Evolutionary conservation across 345 rosid genomes (phyloP).

Genomic region (Eucalyptus microcorys): DNA sequence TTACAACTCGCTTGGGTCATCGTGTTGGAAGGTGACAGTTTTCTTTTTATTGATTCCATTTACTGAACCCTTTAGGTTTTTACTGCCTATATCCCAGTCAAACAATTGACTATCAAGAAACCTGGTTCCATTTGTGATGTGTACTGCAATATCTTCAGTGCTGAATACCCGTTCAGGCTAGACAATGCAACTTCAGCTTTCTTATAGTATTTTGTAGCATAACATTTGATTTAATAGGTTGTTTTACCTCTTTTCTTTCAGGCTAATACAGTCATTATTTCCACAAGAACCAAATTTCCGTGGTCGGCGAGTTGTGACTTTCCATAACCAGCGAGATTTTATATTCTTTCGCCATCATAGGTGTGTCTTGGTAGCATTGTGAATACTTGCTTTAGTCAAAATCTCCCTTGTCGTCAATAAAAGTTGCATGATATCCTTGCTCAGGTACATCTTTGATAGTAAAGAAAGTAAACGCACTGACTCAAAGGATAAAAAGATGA

Average conservation of each 20-base stretch:
- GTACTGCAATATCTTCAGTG: background rate
- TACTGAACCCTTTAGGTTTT: background rate
- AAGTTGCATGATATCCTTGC: background rate
- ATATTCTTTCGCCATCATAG: constrained; percentile 93
- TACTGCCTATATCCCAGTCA: background rate
- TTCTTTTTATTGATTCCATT: background rate
- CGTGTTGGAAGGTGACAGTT: constrained; percentile 70
- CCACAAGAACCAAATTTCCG: constrained; percentile 78
- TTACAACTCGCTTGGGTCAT: constrained; percentile 85
- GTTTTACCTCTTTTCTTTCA: constrained; percentile 2
- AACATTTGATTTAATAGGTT: background rate
- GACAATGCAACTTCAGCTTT: background rate
- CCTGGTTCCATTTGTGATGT: background rate
- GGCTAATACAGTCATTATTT: constrained; percentile 74
- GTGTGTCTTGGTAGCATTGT: constrained; percentile 13
- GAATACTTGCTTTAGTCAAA: background rate
- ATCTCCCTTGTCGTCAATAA: background rate
- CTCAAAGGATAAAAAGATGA: constrained; percentile 26
- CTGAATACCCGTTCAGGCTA: background rate
- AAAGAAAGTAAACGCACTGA: constrained; percentile 50
- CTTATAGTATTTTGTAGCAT: background rate
- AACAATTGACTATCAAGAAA: background rate
- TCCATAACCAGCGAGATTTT: constrained; percentile 94
- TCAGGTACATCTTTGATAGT: constrained; percentile 69
- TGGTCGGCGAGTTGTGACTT: constrained; percentile 87